Conservation (phyloP, 2,329 filamentous ascomycete species). For the Aspergillus ruber region DNA sequence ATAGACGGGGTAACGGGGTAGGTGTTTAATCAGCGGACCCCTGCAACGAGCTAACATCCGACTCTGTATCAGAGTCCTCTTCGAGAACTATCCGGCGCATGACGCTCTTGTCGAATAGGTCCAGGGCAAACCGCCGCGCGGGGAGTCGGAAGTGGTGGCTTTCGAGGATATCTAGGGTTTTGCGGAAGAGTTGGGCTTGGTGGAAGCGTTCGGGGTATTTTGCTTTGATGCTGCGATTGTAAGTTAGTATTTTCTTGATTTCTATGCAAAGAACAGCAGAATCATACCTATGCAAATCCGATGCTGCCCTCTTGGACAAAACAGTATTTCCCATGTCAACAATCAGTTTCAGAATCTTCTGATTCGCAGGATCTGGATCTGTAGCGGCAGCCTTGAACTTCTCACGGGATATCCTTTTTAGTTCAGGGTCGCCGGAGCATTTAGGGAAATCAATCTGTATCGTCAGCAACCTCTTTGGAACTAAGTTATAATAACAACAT, state of each 20-base stretch:
- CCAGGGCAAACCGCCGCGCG: slow-evolving; percentile 82
- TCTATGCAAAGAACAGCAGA: neutral
- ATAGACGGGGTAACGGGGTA: neutral
- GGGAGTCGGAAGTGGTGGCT: slow-evolving; percentile 82
- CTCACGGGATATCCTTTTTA: slow-evolving; percentile 36
- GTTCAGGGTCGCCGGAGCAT: slow-evolving; percentile 36
- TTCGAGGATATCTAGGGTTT: slow-evolving; percentile 78
- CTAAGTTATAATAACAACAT: slow-evolving; percentile 26
- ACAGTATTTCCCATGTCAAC: slow-evolving; percentile 90
- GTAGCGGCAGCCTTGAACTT: slow-evolving; percentile 54
- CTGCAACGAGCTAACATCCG: slow-evolving; percentile 24
- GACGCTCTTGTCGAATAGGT: slow-evolving; percentile 88
- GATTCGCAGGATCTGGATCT: slow-evolving; percentile 57
- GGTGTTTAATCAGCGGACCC: slow-evolving; percentile 6
- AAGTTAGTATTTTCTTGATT: neutral
- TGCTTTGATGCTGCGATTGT: slow-evolving; percentile 57
- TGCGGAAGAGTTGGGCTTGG: slow-evolving; percentile 71
- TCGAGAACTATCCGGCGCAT: slow-evolving; percentile 77
- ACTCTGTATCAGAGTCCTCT: slow-evolving; percentile 49
- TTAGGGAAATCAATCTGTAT: slow-evolving; percentile 29
- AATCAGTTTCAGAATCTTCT: slow-evolving; percentile 75
- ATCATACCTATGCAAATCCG: slow-evolving; percentile 61
- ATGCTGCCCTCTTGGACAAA: slow-evolving; percentile 77
- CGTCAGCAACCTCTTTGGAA: neutral
- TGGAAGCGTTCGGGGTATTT: slow-evolving; percentile 70